phyloP scores from a whole-genome alignment of 225 moss, liverwort and hornwort genomes.

The Anthoceros angustus region DNA sequence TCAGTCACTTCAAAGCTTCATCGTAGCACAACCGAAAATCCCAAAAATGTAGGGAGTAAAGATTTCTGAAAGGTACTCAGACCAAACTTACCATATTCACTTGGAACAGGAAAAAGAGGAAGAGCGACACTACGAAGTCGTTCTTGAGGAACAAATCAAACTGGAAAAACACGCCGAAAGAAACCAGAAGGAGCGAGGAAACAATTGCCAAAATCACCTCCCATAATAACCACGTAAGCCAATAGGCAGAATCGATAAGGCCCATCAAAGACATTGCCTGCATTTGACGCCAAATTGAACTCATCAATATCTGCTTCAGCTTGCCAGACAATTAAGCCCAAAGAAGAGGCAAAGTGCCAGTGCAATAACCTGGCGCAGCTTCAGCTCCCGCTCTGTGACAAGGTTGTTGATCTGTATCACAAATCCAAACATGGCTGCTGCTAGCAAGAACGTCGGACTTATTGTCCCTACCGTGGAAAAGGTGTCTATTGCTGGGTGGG shows the following conservation, averaged over 20 bases:
- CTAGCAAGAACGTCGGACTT: conserved; percentile 74
- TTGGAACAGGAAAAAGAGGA: conserved; percentile 78
- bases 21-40: background rate
- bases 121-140: conserved; percentile 59
- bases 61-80: no score
- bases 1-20: background rate
- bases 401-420: conserved; percentile 85
- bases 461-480: conserved; percentile 47
- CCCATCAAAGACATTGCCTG: conserved; percentile 94
- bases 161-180: conserved; percentile 90
- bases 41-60: background rate
- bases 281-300: conserved; percentile 1
- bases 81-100: conserved; percentile 71
- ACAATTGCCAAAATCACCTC: conserved; percentile 49
- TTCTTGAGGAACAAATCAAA: conserved; percentile 78
- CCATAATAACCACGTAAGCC: conserved; percentile 94
- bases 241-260: conserved; percentile 76
- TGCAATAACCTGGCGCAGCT: conserved; percentile 85
- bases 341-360: no score
- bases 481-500: conserved; percentile 66
- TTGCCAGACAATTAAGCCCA: no score
- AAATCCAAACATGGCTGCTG: conserved; percentile 96
- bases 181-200: conserved; percentile 55
- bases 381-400: conserved; percentile 74
- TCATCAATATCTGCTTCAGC: no score